A percentile compares a stretch with the other conserved stretches of the same genome.
These are phyloP conservation scores for Rhododendron mucronatum DNA, from an alignment of 148 eudicot species.

Conservation along the genomic window DNA sequence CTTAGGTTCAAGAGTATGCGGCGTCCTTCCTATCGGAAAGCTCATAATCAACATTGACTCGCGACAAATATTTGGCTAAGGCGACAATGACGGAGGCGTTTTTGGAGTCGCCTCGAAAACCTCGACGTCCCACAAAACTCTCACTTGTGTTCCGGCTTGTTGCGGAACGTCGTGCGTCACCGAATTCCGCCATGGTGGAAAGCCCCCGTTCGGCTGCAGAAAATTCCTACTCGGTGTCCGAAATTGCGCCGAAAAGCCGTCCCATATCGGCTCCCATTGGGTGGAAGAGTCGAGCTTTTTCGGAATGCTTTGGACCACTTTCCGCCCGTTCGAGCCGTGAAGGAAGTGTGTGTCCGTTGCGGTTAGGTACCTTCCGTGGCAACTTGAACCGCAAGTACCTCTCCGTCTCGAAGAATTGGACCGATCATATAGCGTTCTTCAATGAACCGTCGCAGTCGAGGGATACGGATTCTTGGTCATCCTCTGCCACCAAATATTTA, in stretches of 20 bases:
- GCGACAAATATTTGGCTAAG: not conserved
- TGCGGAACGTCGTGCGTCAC: constrained; percentile 30
- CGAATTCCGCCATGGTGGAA: constrained; percentile 36
- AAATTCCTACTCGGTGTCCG: constrained; percentile 14
- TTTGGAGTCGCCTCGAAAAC: not conserved
- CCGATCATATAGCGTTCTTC: constrained; percentile 14
- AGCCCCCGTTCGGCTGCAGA: constrained; percentile 21
- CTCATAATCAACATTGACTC: not conserved
- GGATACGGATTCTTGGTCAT: constrained; percentile 20
- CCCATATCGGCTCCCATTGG: constrained; percentile 35
- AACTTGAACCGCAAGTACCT: constrained; percentile 21
- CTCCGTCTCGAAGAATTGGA: constrained; percentile 21
- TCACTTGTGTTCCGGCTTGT: not conserved
- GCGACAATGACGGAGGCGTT: not conserved
- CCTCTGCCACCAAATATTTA: constrained; percentile 31
- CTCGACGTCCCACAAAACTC: constrained; percentile 4
- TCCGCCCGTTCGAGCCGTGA: not conserved
- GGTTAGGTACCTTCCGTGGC: constrained; percentile 24
- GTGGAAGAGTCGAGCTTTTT: constrained; percentile 7
- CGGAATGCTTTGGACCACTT: constrained; percentile 16
- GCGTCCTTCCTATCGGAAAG: not conserved
- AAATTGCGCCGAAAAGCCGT: constrained; percentile 16
- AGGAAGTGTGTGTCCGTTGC: constrained; percentile 9
- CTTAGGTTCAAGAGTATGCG: not conserved
- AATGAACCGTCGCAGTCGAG: constrained; percentile 16